Base-by-base conservation (phyloP, 345 rosid species). In the Chamaenerion angustifolium region DNA sequence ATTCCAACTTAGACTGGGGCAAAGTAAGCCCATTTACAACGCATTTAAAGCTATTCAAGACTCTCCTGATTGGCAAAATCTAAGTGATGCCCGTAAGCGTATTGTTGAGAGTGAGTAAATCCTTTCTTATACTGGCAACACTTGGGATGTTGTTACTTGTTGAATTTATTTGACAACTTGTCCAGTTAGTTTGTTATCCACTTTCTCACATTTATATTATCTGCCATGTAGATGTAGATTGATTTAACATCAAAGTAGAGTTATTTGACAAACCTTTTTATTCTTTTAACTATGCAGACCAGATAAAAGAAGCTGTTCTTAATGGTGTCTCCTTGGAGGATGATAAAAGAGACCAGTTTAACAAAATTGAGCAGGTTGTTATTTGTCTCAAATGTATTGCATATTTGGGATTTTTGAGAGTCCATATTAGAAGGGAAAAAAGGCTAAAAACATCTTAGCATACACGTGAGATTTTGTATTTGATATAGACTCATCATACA, bases 251-350 rank as follows among this genome's bases (percentile, higher is more conserved):
- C 25, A 10, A 31, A 49, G 19, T 50, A n/a, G 25, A 15, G 42
- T 49, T 42, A 35, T 21, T 43, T 54, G 2, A 4, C 25, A 8
- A 42, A 43, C 40, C 15, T 3, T 46, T 14, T 46, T 46, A 16
- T 46, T 37, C 23, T 12, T 0, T 42, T 35, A 19, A 41, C 12
- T 58, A 53, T 56, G 25, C 88, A 82, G 87, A 66, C 12, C 76
- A 71, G 75, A 72, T 85, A 46, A 84, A 80, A 81, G 83, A 84
- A 55, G 97, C 97, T 27, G 73, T 88, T 68, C 97, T 85, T 40
- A 76, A 53, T 56, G 98, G 98, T 75, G 88, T 90, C 60, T 76
- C 94, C 61, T 85, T 90, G 58, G 88, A 83, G 60, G 98, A 83
- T 49, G 85, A 71, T 49, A 73, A 88, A 72, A 76, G 86, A 68